Conservation (phyloP, 2,329 filamentous ascomycete genomes). For the Fusarium sacchari region DNA sequence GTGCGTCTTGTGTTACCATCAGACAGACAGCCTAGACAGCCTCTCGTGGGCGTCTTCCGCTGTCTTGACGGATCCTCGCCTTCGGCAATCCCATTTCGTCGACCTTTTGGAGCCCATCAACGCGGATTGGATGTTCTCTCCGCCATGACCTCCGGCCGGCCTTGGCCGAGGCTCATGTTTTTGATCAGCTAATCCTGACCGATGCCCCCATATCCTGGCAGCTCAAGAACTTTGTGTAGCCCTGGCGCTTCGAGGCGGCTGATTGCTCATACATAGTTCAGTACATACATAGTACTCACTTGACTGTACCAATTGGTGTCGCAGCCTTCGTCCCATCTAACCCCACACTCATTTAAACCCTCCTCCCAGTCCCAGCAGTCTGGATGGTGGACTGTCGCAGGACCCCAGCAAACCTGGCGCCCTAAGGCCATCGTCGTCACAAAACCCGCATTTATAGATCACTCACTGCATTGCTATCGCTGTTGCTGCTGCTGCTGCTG, state of each 20-base stretch:
- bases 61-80: constrained; percentile 30
- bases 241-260: constrained; percentile 37
- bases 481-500: background rate
- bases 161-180: constrained; percentile 26
- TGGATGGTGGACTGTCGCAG: constrained; percentile 29
- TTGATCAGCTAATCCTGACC: constrained; percentile 35
- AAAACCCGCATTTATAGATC: constrained; percentile 33
- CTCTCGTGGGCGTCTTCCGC: constrained; percentile 29
- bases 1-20: constrained; percentile 40
- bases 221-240: constrained; percentile 36
- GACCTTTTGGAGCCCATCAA: constrained; percentile 5
- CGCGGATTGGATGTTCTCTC: constrained; percentile 10
- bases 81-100: constrained; percentile 29
- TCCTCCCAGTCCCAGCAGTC: constrained; percentile 37
- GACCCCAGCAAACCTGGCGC: constrained; percentile 27
- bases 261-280: constrained; percentile 39
- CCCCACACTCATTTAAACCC: constrained; percentile 43
- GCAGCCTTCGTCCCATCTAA: constrained; percentile 40
- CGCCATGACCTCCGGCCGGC: constrained; percentile 18
- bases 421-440: constrained; percentile 33
- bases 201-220: constrained; percentile 27
- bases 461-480: background rate
- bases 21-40: constrained; percentile 34
- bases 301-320: constrained; percentile 26
- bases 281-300: background rate